These are phyloP conservation scores for Mrakia frigida DNA, from an alignment of 768 basidiomycete species.

Conservation along the genomic window DNA sequence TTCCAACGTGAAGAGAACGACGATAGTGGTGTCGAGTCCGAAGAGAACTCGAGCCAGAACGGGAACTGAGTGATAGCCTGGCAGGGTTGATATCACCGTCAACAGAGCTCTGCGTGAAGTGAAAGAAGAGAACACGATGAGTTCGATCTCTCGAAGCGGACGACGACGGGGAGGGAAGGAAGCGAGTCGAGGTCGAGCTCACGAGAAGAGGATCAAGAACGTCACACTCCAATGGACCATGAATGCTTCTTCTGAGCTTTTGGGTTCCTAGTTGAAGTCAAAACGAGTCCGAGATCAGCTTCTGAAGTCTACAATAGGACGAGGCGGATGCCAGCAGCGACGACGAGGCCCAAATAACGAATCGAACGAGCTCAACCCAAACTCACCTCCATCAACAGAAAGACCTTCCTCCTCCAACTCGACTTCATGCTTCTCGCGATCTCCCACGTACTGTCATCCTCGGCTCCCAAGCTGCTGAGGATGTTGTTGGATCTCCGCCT, in stretches of 20 bases:
- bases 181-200: neutral
- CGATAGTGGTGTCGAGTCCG: slow-evolving; percentile 76
- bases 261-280: neutral
- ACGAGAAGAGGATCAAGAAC: slow-evolving; percentile 24
- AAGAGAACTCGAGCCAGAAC: slow-evolving; percentile 72
- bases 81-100: slow-evolving; percentile 44
- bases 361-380: neutral
- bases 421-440: slow-evolving; percentile 23
- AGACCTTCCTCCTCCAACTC: slow-evolving; percentile 21
- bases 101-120: slow-evolving; percentile 39
- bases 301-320: neutral
- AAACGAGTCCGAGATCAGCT: neutral
- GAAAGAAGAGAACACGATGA: neutral
- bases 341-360: too few relatives aligned
- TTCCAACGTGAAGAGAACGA: slow-evolving; percentile 84
- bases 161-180: neutral
- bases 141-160: neutral
- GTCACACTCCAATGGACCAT: slow-evolving; percentile 25
- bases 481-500: neutral
- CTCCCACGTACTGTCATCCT: slow-evolving; percentile 26
- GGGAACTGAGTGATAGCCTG: slow-evolving; percentile 44
- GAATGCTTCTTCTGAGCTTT: slow-evolving; percentile 4
- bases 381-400: slow-evolving; percentile 27
- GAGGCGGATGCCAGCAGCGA: too few relatives aligned
- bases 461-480: slow-evolving; percentile 22